Percentiles rank a stretch among this genome's conserved stretches.
phyloP scores from a whole-genome alignment of 1,139 yeast species.

The Candida tropicalis region DNA sequence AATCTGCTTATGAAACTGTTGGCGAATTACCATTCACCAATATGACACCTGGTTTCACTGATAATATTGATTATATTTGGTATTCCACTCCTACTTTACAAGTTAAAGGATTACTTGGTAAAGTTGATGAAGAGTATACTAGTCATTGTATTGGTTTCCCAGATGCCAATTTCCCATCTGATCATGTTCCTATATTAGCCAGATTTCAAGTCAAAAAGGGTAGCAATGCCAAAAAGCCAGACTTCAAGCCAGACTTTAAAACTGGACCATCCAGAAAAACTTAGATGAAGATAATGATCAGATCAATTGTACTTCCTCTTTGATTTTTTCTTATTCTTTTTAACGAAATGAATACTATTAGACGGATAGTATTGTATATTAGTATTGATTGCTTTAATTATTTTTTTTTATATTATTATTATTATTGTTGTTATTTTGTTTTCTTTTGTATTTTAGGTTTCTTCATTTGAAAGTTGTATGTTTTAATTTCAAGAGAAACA shows the following conservation, averaged over 20 bases:
- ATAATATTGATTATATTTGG: constrained; percentile 95
- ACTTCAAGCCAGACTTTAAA: constrained; percentile 57
- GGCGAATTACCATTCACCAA: constrained; percentile 95
- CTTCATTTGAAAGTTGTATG: neutral
- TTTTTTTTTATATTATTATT: too few species aligned
- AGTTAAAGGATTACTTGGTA: constrained; percentile 85
- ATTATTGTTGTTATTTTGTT: neutral
- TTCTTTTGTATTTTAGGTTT: constrained; percentile 4
- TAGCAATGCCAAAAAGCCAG: constrained; percentile 35
- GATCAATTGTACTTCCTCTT: neutral
- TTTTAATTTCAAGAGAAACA: constrained; percentile 1
- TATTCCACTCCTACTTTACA: constrained; percentile 77
- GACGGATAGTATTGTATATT: constrained; percentile 5
- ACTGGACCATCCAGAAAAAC: constrained; percentile 55
- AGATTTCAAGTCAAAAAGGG: constrained; percentile 71
- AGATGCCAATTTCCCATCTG: constrained; percentile 91
- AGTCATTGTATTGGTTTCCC: constrained; percentile 88
- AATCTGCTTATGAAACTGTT: constrained; percentile 80
- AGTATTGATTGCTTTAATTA: constrained; percentile 3
- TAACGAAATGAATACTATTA: too few species aligned
- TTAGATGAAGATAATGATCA: constrained; percentile 14
- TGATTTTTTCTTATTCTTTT: neutral
- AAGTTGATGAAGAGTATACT: constrained; percentile 76
- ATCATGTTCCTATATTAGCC: constrained; percentile 84
- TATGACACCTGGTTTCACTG: constrained; percentile 89